Evolutionary conservation across 352 stramenopile species (phyloP), one percentile per base, ranked within the genome.

Genomic region (Phytophthora kernoviae): DNA sequence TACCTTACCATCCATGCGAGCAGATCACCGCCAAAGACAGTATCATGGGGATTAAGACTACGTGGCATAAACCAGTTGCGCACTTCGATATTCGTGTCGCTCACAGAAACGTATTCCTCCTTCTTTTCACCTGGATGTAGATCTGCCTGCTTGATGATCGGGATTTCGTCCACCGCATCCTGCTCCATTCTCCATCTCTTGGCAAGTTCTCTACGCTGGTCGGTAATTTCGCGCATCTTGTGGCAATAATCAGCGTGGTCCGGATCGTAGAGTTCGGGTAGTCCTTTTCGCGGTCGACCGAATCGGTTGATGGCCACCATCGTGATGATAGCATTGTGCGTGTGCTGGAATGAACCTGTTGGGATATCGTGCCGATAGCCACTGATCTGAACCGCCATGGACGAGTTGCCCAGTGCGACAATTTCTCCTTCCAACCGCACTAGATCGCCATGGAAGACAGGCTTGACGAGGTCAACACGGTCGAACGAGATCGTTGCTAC

Each of bases 11-110:
- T 87, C 79, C 75, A 83, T 2, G 68, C 69, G 6, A 87, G 66
- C 24, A 90, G 47, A 30, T 88, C 80, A 20, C 83, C 81, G 43
- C 80, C 80, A 24, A 91, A 91, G 2, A 91, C 68, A 15, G 79
- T 89, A 12, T 88, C 53, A 57, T 89, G 88, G 45, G 81, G 75
- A 62, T 92, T 92, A 33, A 90, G 64, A 45, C 86, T 81, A 62
- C 79, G 75, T 18, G 82, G 79, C 52, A 90, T 54, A 48, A 92
- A 89, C 75, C 77, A 81, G 36, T 91, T 86, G 62, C 79, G 75
- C 40, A 90, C 61, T 68, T 91, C 77, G 30, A 93, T 71, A 43
- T 83, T 66, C 47, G 83, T 90, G 24, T 88, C 83, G 14, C 56
- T 65, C 39, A 91, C 67, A 0, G 74, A 17, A 4, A 88, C 73